Evolutionary conservation across 2,329 filamentous ascomycete genomes (phyloP).

Genomic region (Lecanicillium sp.): DNA sequence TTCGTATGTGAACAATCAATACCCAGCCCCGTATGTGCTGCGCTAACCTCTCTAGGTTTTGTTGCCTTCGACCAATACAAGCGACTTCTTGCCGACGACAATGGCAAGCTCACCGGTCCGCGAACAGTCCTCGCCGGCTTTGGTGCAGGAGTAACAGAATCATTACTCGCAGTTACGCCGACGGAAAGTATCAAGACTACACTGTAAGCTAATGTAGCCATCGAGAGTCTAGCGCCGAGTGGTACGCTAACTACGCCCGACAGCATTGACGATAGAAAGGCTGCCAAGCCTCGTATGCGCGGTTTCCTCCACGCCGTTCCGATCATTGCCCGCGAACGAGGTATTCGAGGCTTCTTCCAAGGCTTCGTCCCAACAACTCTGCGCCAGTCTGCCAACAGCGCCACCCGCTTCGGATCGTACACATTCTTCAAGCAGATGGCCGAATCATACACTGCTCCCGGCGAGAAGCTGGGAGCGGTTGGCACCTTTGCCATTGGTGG

Average conservation of each 20-base stretch:
- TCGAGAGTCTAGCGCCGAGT: not conserved
- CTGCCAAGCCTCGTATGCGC: slow-evolving; percentile 73
- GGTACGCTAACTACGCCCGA: not conserved
- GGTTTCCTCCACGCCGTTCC: slow-evolving; percentile 87
- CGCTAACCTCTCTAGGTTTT: slow-evolving; percentile 50
- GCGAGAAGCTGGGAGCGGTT: slow-evolving; percentile 83
- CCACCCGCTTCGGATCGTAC: slow-evolving; percentile 84
- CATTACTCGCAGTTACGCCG: slow-evolving; percentile 84
- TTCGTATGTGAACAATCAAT: slow-evolving; percentile 52
- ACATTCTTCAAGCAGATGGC: slow-evolving; percentile 86
- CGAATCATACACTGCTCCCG: slow-evolving; percentile 84
- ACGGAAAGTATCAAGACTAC: slow-evolving; percentile 99
- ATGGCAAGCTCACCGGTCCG: slow-evolving; percentile 85
- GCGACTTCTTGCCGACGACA: slow-evolving; percentile 66
- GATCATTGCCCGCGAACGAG: slow-evolving; percentile 82
- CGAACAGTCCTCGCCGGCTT: slow-evolving; percentile 90
- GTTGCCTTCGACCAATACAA: slow-evolving; percentile 97
- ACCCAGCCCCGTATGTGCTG: not conserved
- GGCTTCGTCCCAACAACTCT: slow-evolving; percentile 93
- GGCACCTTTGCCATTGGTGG: slow-evolving; percentile 90
- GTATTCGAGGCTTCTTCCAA: slow-evolving; percentile 89
- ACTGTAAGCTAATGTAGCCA: slow-evolving; percentile 39
- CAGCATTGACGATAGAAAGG: slow-evolving; percentile 92
- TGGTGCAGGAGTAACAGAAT: slow-evolving; percentile 90
- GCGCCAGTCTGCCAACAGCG: slow-evolving; percentile 89